These are phyloP conservation scores for Plectosphaerella sp. DNA, from an alignment of 2,329 filamentous ascomycete genomes.

Conservation along the genomic window DNA sequence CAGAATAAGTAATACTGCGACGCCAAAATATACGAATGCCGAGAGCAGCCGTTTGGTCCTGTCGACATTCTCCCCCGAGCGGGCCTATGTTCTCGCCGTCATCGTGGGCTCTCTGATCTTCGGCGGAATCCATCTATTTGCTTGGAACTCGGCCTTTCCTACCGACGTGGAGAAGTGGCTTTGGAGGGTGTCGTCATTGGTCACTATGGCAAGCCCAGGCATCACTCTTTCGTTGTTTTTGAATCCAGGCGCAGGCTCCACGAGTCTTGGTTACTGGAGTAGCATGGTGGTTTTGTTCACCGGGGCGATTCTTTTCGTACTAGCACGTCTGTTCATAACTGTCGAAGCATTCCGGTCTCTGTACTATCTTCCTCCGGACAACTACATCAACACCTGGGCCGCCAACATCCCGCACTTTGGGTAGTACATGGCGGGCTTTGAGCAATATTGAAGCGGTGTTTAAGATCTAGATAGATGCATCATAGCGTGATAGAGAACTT, in stretches of 20 bases:
- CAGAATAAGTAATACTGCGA: too few relatives aligned
- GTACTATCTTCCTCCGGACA: slow-evolving; percentile 1
- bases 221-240: neutral
- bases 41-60: too few relatives aligned
- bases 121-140: slow-evolving; percentile 13
- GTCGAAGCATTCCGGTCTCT: slow-evolving; percentile 3
- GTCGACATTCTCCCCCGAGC: neutral
- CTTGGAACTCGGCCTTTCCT: slow-evolving; percentile 20
- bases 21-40: too few relatives aligned
- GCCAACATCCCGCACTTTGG: slow-evolving; percentile 3
- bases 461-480: neutral
- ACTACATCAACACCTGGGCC: slow-evolving; percentile 1
- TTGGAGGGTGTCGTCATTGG: slow-evolving; percentile 6
- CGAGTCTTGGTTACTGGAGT: too few relatives aligned
- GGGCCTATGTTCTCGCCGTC: neutral
- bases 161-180: slow-evolving; percentile 13
- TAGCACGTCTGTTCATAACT: neutral
- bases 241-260: too few relatives aligned
- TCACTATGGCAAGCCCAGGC: neutral
- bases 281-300: too few relatives aligned
- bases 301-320: neutral
- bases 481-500: too few relatives aligned
- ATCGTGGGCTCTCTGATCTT: slow-evolving; percentile 1
- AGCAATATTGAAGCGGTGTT: neutral
- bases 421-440: neutral